Evolutionary conservation across 495 filamentous ascomycete species (phyloP).

Genomic region (Aspergillus asperescens): DNA sequence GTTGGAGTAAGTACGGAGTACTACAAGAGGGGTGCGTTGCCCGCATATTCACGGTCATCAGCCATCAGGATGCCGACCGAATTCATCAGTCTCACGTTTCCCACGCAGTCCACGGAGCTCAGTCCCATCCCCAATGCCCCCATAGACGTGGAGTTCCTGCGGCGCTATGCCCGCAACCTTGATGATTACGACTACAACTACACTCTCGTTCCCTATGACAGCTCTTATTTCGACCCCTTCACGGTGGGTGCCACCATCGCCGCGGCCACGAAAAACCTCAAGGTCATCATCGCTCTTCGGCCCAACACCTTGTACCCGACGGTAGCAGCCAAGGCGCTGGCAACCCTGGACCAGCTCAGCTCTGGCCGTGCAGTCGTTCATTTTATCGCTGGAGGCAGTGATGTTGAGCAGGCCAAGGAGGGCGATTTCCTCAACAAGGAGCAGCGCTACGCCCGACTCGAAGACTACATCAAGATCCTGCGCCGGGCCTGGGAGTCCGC

Average conservation of each 20-base stretch:
- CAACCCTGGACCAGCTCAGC: conserved; percentile 50
- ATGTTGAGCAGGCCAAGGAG: conserved; percentile 48
- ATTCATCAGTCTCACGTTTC: conserved; percentile 50
- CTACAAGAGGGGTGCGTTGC: neutral
- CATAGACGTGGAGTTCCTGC: conserved; percentile 44
- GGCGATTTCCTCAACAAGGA: conserved; percentile 52
- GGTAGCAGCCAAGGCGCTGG: conserved; percentile 51
- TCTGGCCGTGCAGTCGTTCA: conserved; percentile 49
- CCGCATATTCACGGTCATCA: neutral
- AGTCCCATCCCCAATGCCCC: conserved; percentile 40
- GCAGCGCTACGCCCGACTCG: conserved; percentile 46
- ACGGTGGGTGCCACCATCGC: conserved; percentile 49
- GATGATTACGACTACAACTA: conserved; percentile 53
- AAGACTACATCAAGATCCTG: conserved; percentile 51
- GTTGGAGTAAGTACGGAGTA: neutral
- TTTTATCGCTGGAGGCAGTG: conserved; percentile 51
- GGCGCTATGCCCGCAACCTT: conserved; percentile 44
- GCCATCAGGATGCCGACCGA: conserved; percentile 44
- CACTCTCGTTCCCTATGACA: conserved; percentile 50
- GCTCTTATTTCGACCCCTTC: conserved; percentile 46
- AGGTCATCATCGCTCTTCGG: conserved; percentile 52
- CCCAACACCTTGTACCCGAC: conserved; percentile 53
- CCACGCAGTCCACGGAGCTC: conserved; percentile 47
- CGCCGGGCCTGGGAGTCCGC: conserved; percentile 47
- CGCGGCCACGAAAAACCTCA: conserved; percentile 47